Evolutionary conservation across 768 basidiomycete genomes (phyloP), one percentile per base, ranked within the genome.

Genomic region (Mycena capillaripes): DNA sequence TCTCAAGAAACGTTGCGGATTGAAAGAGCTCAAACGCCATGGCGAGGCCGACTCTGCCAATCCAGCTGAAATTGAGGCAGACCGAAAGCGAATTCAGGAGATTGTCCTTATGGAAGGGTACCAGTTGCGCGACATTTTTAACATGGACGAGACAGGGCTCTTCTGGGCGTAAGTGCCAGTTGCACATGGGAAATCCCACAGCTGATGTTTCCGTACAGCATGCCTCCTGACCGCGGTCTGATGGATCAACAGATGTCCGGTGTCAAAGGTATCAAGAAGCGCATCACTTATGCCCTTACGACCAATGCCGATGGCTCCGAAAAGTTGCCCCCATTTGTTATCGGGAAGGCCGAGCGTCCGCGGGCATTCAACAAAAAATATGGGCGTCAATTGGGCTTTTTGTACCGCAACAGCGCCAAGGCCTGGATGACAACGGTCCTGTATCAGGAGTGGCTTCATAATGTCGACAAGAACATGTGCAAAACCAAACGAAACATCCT

Each of bases 121-220:
- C 66, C n/a, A 63, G 27, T 65, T 71, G 9, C 32, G 66, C 10
- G 82, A 86, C 57, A 76, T 82, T 21, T 86, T 82, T 40, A 86
- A 85, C 65, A 76, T 79, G 69, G 83, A 86, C 69, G 79, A 84
- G 59, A 81, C 80, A 0, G 76, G 80, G 0, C 70, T 83, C 0
- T 84, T 83, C 62, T 84, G 79, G 80, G 81, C 53, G 77, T 84
- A 70, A 21, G 78, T 74, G n/a, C n/a, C n/a, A n/a, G 64, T 40
- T 52, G 21, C 23, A 4, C 38, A 6, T 12, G 6, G 34, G n/a
- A n/a, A 36, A 36, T 36, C 12, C 34, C 6, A 36, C 6, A 36
- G 34, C 48, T 56, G 50, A 38, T 38, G 8, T 30, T 29, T 29
- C 10, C 14, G 11, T 17, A 25, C 23, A 73, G 66, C 17, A 66